Conservation (phyloP, 1,284 basidiomycete genomes). For the Cronartium ribicola region DNA sequence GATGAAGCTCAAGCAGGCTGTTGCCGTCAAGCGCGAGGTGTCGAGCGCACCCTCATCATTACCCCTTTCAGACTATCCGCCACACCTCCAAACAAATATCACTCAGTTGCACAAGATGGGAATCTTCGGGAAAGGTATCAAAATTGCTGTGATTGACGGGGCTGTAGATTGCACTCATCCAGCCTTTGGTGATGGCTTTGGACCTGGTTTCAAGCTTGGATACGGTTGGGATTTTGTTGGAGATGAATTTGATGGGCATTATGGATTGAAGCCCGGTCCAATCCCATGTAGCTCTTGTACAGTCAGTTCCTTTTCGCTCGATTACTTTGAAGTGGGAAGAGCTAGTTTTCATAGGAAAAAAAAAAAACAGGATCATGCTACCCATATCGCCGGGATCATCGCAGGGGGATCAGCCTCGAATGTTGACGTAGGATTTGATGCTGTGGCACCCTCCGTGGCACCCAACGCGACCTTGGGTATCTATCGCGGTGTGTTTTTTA, state of each 20-base stretch:
- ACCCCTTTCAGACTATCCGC: conserved; percentile 37
- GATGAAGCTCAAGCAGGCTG: background rate
- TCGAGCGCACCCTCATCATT: background rate
- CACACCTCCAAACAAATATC: conserved; percentile 59
- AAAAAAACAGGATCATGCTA: conserved; percentile 18
- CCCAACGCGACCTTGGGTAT: conserved; percentile 33
- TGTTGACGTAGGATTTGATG: conserved; percentile 21
- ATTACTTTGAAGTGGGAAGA: no score
- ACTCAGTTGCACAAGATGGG: conserved; percentile 51
- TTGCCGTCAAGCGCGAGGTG: background rate
- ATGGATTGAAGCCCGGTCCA: background rate
- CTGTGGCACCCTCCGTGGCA: conserved; percentile 33
- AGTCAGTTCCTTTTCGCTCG: conserved; percentile 3
- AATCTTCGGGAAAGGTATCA: conserved; percentile 31
- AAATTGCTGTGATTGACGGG: conserved; percentile 49
- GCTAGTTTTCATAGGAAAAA: background rate
- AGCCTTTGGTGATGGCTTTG: conserved; percentile 62
- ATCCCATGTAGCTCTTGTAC: conserved; percentile 29
- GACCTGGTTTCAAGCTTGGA: conserved; percentile 61
- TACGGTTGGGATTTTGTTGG: conserved; percentile 60
- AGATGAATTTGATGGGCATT: conserved; percentile 15
- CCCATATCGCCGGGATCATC: conserved; percentile 36
- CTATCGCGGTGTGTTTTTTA: conserved; percentile 12
- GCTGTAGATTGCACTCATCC: conserved; percentile 62
- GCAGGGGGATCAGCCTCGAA: background rate